Base-by-base conservation (phyloP, 164 flowering plant species). In the Sextonia rubra region DNA sequence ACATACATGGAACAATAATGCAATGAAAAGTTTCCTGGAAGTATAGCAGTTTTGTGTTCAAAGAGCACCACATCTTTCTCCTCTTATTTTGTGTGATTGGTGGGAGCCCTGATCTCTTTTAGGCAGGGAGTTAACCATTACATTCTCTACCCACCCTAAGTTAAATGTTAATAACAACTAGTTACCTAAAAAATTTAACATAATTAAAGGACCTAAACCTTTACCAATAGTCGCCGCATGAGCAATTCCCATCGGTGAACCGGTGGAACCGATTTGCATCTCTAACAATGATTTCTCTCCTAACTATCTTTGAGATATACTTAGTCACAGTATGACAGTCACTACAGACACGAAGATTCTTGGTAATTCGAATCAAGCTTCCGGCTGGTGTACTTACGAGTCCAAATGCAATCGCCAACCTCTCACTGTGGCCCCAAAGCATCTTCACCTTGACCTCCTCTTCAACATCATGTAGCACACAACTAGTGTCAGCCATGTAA, bases 141-240 rank as follows among this genome's bases (percentile, higher is more conserved):
- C 12, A 47, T 47, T 47, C 49, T 47, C 12, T 47, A 47, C 49
- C n/a, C n/a, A 47, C 12, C 1, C 1, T 6, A 47, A 47, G 12
- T 7, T 6, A 47, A 6, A 12, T 7, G 12, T 47, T 6, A 7
- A 47, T 2, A 12, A 47, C 12, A 2, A 47, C 7, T 47, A 47
- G 49, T 47, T 2, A 6, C 12, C n/a, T n/a, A n/a, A n/a, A n/a
- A n/a, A n/a, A n/a, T 18, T 14, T 0, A 20, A 64, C 44, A 29
- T 27, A 64, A 25, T 27, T 27, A 32, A 64, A 26, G 67, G 27
- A 64, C 17, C 14, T 9, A 14, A 14, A 17, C 1, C 30, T 70
- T 78, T 70, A 84, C 86, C 86, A 84, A 44, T 82, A 84, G 73
- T 84, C 85, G 56, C 81, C 81, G 66, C 86, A 84, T 17, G 86